Evolutionary conservation across 768 basidiomycete genomes (phyloP).

Genomic region (Strobilomyces confusus): DNA sequence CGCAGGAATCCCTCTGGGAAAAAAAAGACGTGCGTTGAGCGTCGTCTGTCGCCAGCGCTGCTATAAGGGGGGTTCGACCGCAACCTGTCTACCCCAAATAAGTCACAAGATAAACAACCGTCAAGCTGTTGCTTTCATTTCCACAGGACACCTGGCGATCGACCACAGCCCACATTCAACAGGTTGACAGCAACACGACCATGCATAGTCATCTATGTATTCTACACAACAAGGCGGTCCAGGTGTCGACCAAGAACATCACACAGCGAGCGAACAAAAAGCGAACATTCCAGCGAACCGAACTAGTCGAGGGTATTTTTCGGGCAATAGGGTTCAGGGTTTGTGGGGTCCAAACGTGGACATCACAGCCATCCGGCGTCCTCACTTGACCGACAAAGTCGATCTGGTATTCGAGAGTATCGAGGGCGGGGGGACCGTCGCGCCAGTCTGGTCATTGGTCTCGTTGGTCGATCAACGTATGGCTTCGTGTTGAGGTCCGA

Average conservation of each 20-base stretch:
- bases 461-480: background rate
- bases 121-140: conserved; percentile 13
- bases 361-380: conserved; percentile 19
- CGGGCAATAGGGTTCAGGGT: conserved; percentile 5
- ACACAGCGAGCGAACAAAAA: background rate
- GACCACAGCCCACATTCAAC: background rate
- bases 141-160: background rate
- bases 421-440: conserved; percentile 23
- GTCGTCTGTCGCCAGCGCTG: background rate
- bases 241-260: background rate
- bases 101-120: conserved; percentile 12
- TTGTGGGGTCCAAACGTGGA: background rate
- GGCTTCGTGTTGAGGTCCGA: conserved; percentile 8
- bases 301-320: background rate
- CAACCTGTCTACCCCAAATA: conserved; percentile 7
- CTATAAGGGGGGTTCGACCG: background rate
- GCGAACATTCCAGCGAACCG: background rate
- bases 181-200: background rate
- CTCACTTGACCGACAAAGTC: conserved; percentile 33
- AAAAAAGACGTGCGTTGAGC: background rate
- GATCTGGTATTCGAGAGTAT: conserved; percentile 46
- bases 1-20: background rate
- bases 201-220: background rate
- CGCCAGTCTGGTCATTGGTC: background rate
- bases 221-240: background rate